phyloP scores from a whole-genome alignment of 2,329 filamentous ascomycete species.

The Arthrinium puccinioides region DNA sequence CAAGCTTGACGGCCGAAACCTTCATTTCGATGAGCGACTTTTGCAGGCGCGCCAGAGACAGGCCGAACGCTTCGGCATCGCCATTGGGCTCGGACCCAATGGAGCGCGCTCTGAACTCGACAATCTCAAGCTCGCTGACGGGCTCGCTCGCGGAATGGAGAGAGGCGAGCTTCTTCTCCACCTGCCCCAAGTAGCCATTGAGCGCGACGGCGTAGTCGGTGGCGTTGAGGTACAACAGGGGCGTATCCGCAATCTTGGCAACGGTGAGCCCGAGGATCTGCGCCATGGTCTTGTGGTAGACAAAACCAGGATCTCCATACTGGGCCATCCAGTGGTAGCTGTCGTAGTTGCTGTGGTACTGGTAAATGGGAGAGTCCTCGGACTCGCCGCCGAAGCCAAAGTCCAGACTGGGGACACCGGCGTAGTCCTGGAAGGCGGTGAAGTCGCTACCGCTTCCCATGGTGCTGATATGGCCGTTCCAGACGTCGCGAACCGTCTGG shows the following conservation, averaged over 20 bases:
- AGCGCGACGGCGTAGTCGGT: slow-evolving; percentile 57
- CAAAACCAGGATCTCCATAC: slow-evolving; percentile 64
- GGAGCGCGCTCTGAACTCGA: slow-evolving; percentile 18
- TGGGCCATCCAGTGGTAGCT: slow-evolving; percentile 83
- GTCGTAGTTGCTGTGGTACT: slow-evolving; percentile 90
- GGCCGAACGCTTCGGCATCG: slow-evolving; percentile 30
- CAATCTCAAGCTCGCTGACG: slow-evolving; percentile 20
- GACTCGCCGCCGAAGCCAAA: slow-evolving; percentile 45
- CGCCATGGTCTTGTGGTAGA: slow-evolving; percentile 60
- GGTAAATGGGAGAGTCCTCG: slow-evolving; percentile 53
- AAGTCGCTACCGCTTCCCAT: slow-evolving; percentile 71
- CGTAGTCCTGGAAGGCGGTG: slow-evolving; percentile 67
- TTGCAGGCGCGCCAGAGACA: slow-evolving; percentile 30
- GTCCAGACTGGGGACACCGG: slow-evolving; percentile 59
- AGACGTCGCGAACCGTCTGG: slow-evolving; percentile 63
- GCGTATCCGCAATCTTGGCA: slow-evolving; percentile 52
- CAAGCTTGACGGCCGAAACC: slow-evolving; percentile 34
- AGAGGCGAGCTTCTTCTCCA: slow-evolving; percentile 40
- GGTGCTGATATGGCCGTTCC: slow-evolving; percentile 53
- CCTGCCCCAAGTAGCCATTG: slow-evolving; percentile 40
- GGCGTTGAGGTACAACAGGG: slow-evolving; percentile 57
- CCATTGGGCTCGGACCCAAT: slow-evolving; percentile 18
- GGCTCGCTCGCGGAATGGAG: slow-evolving; percentile 11
- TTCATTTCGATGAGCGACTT: slow-evolving; percentile 23
- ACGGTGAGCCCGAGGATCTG: slow-evolving; percentile 58